Evolutionary conservation across 768 basidiomycete species (phyloP), one percentile per base, ranked within the genome.

Genomic region (Naematelia aurantialba): DNA sequence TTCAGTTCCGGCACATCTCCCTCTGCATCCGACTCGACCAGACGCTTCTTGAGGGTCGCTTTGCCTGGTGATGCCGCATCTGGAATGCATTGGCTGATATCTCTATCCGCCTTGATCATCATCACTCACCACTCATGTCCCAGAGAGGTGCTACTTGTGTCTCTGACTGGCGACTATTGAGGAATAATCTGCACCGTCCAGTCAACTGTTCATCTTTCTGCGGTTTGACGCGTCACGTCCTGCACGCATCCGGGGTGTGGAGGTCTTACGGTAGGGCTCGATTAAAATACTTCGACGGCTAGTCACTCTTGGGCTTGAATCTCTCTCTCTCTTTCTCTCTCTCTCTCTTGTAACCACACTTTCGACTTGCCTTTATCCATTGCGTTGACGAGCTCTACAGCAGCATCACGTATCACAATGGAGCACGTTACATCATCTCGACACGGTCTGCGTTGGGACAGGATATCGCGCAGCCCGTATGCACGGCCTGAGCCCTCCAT

Each of bases 1-100:
- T 39, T 17, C 34, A 39, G 8, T 8, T 39, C 34, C 34, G 34
- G 34, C 8, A 39, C 17, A 39, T 39, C 34, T 39, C 61, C 71
- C 29, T 69, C 68, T 4, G 66, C 64, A 45, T 70, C 68, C 10
- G 69, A 66, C 44, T 61, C 53, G 47, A 73, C 63, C 13, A 73
- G 52, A 13, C 69, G 66, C 59, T 70, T 73, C 55, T 67, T 68
- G 59, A 67, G 34, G 17, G 34, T 39, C 34, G 34, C 26, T 47
- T 65, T 67, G 26, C 64, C 29, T 2, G 64, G 66, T 3, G 52
- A 54, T 19, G 63, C 70, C 26, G 30, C 26, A 22, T 65, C 62
- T 66, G 31, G 34, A 8, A 39, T 39, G 8, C 34, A 39, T 39
- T 39, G 17, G 34, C 34, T 55, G 44, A 17, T 45, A n/a, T 27